Conservation (phyloP, 345 rosid genomes). For the Viola odorata region DNA sequence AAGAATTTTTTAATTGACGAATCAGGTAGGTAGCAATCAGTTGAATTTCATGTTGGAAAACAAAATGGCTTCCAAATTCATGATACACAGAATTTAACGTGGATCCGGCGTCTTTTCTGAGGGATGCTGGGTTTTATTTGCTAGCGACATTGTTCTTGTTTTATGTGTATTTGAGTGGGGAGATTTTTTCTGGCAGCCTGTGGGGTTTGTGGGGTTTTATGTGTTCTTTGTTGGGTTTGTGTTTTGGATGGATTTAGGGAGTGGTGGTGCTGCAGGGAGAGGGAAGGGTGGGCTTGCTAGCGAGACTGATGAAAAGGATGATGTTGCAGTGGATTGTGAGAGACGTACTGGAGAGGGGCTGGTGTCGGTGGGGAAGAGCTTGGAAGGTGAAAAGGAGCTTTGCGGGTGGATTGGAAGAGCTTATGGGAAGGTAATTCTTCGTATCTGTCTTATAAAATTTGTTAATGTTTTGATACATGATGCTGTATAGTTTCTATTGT, state of each 20-base stretch:
- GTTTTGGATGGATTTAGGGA: constrained; percentile 88
- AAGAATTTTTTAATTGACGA: too few relatives aligned
- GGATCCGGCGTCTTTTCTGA: constrained; percentile 61
- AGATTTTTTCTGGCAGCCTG: constrained; percentile 91
- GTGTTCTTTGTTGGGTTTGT: constrained; percentile 82
- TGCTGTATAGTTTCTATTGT: background rate
- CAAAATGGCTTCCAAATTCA: too few relatives aligned
- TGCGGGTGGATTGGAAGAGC: constrained; percentile 25
- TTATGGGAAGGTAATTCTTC: constrained; percentile 38
- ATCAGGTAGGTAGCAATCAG: constrained; percentile 1
- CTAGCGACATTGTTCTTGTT: constrained; percentile 66
- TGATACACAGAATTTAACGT: constrained; percentile 21
- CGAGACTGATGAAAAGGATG: constrained; percentile 5
- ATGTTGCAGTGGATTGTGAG: constrained; percentile 19
- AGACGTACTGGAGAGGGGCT: constrained; percentile 20
- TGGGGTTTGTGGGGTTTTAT: constrained; percentile 79
- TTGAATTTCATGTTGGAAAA: background rate
- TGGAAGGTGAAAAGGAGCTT: constrained; percentile 28
- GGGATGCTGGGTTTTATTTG: constrained; percentile 81
- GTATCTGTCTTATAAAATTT: background rate
- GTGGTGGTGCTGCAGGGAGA: constrained; percentile 22
- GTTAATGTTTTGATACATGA: background rate
- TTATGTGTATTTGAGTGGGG: constrained; percentile 90
- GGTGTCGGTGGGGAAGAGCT: constrained; percentile 11
- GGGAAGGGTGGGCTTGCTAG: constrained; percentile 16